Percentiles rank a stretch among this genome's conserved stretches.
Conservation (phyloP, 805 yeast genomes). For the Wickerhamomyces ciferrii region DNA sequence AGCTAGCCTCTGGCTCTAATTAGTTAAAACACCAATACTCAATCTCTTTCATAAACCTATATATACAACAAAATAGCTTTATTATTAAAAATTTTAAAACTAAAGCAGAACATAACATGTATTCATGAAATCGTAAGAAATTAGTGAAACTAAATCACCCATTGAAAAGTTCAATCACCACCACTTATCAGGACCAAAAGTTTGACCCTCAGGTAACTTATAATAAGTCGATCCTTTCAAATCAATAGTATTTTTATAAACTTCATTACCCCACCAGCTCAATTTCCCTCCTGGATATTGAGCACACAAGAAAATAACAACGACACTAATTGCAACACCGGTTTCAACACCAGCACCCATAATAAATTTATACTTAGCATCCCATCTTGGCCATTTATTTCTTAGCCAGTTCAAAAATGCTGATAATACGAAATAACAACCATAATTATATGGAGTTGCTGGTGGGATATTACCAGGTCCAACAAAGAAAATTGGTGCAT, state of each 20-base stretch:
- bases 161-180: slow-evolving; percentile 23
- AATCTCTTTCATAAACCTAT: no score
- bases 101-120: no score
- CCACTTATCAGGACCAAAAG: slow-evolving; percentile 48
- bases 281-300: slow-evolving; percentile 37
- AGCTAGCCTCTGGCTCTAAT: slow-evolving; percentile 4
- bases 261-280: slow-evolving; percentile 60
- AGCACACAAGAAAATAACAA: slow-evolving; percentile 47
- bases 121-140: no score
- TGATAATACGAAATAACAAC: slow-evolving; percentile 44
- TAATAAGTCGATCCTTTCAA: slow-evolving; percentile 26
- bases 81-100: no score
- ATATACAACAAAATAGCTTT: no score
- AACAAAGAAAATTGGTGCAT: slow-evolving; percentile 60
- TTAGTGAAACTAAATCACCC: no score
- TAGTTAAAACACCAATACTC: no score
- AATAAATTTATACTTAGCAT: slow-evolving; percentile 56
- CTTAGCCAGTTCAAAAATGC: slow-evolving; percentile 39
- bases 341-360: slow-evolving; percentile 58
- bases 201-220: slow-evolving; percentile 33
- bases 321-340: slow-evolving; percentile 58
- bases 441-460: slow-evolving; percentile 65
- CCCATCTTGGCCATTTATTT: slow-evolving; percentile 46
- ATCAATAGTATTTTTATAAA: slow-evolving; percentile 35
- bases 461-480: slow-evolving; percentile 67